Evolutionary conservation across 2,329 filamentous ascomycete species (phyloP), one percentile per base, ranked within the genome.

Genomic region (Hypoxylon sp.): DNA sequence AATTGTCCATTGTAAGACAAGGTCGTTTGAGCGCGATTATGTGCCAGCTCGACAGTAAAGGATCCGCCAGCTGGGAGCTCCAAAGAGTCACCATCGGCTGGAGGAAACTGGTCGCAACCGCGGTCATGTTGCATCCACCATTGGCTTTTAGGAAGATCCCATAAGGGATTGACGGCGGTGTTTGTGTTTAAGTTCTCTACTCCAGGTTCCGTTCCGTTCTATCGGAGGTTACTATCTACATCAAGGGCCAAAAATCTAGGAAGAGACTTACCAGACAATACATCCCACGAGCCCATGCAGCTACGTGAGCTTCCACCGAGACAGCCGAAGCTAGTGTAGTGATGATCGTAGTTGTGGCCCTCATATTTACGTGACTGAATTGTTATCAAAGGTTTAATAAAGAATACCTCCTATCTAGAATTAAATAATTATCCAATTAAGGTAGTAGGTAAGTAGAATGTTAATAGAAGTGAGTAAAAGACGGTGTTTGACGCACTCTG

Each of bases 71-170:
- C 85, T 1, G 84, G 84, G 1, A 87, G 76, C 29, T 81, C 79
- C 46, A 87, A 80, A 79, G 82, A 72, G 24, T 72, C 70, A 14
- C 70, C 70, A n/a, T 58, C 65, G 4, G 26, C 66, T 3, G 70
- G 70, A 26, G 65, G 68, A 6, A 79, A 80, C 10, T 74, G 69
- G 64, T 85, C 80, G 67, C 84, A 86, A 46, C 82, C 82, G 9
- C 84, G 81, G 64, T 84, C 80, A 63, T 80, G 79, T 67, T 86
- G 84, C 78, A 85, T 84, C 84, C 84, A 86, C 83, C 84, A 85
- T n/a, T 84, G 69, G 22, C 76, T 74, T 61, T 81, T 79, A 14
- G 78, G 68, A n/a, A 85, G 80, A 29, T 84, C 69, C 71, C 80
- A 85, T 24, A 86, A 78, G 3, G 84, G 84, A 54, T 79, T 77